Evolutionary conservation across 345 rosid species (phyloP), one percentile per base, ranked within the genome.

Genomic region (Arabidopsis arenosa): DNA sequence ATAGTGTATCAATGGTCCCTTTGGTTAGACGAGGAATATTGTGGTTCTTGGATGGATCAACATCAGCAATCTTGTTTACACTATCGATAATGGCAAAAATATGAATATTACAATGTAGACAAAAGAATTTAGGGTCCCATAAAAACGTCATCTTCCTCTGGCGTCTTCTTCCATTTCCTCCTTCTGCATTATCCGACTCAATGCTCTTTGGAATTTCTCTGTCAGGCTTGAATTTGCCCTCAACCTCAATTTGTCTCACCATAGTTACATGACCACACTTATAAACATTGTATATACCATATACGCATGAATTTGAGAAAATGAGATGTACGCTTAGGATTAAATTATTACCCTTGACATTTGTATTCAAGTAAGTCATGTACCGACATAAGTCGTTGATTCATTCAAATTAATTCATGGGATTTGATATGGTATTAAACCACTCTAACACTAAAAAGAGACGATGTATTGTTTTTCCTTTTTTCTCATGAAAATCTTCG

Each of bases 21-120:
- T 73, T 53, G 26, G 79, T 45, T 73, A 41, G 66, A 68, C 73
- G 80, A 76, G 80, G 80, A 76, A 68, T 59, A 67, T 70, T 64
- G 57, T 11, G 52, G 71, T 14, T 43, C 66, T 70, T 32, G 66
- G 75, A 53, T 70, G 41, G 33, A 69, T 69, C 71, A 63, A 60
- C 71, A 69, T 74, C 74, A 62, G 26, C 59, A 69, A 32, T 66
- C 32, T 62, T 54, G 45, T 58, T 32, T 37, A 72, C 21, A 49
- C 13, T 65, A 28, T 71, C 44, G 65, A 74, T 33, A 58, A 58
- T 35, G 75, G 68, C 53, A 67, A 76, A 41, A 15, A 41, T 55
- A 18, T 66, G 64, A 47, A 73, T 57, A 43, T 51, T 33, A 74
- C 23, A 68, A 52, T 63, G 66, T 56, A 65, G 61, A 77, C 76